Base-by-base conservation (phyloP, 2,329 filamentous ascomycete genomes). In the Teratosphaeria destructans region DNA sequence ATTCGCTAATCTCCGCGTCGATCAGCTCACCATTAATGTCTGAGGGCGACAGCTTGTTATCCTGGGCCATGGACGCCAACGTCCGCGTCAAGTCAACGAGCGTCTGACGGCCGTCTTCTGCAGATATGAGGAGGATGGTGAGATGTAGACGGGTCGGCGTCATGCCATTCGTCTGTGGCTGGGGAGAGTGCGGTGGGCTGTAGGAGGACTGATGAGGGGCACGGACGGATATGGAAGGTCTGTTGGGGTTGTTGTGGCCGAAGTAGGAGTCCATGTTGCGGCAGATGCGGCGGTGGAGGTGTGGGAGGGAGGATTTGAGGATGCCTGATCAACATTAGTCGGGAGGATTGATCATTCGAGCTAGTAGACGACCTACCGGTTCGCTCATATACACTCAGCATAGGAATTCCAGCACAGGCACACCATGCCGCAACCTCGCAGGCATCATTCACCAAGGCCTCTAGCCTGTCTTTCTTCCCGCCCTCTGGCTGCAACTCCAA, bases 1-100 rank as follows among this genome's bases (percentile, higher is more conserved):
- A 82, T 60, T 85, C 83, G 53, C 75, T 88, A 56, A 99, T 81
- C 75, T 99, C 94, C 4, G 90, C 88, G 70, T 97, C 91, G 57
- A 99, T 86, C 56, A 99, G 78, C 63, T 96, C 90, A 56, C 82
- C 81, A 59, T 85, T 91, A 69, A 99, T 92, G 71, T 99, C 92
- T 35, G 84, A 80, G 0, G 89, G 82, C 1, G 84, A 83, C 14
- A 99, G 81, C 75, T 96, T 96, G 60, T 85, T 85, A 66, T 87
- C 85, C 74, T 97, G 94, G 6, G 90, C 89, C 94, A 99, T 97
- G 71, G 96, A 90, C 5, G 93, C 85, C 26, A 99, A 80, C 0
- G 95, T 97, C 70, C 92, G 90, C 52, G 94, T 99, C 54, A 99
- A 82, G 73, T 99, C 94, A 49, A 99, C 92, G 63, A 99, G 84